Conservation (phyloP, 2,329 filamentous ascomycete genomes). For the Pochonia chlamydosporia region DNA sequence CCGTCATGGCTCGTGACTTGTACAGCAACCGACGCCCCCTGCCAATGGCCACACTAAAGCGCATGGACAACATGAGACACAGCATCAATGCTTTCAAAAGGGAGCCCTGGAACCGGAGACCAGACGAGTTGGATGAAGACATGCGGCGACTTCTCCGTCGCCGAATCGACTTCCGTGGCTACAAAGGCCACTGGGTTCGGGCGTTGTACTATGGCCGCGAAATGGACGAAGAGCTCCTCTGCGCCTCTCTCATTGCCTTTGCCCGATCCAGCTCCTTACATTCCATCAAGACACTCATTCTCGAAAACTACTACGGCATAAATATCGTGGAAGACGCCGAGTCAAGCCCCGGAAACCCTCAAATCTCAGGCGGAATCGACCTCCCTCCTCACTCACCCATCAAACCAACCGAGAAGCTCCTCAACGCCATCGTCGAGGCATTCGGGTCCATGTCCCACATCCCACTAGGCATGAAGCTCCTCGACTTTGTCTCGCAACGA, state of each 20-base stretch:
- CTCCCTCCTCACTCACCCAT: constrained; percentile 46
- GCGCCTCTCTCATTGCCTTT: constrained; percentile 35
- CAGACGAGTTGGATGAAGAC: constrained; percentile 17
- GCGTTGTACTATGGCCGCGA: constrained; percentile 19
- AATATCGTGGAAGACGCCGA: constrained; percentile 13
- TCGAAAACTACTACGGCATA: constrained; percentile 24
- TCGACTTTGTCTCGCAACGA: constrained; percentile 56
- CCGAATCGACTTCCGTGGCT: constrained; percentile 20
- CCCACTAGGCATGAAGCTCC: constrained; percentile 47
- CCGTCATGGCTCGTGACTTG: constrained; percentile 33
- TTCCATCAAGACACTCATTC: constrained; percentile 28
- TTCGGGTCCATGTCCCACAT: constrained; percentile 64
- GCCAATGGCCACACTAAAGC: constrained; percentile 14
- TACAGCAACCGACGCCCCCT: constrained; percentile 17
- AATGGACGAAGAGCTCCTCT: constrained; percentile 33
- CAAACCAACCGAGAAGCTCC: constrained; percentile 50
- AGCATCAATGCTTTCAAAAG: constrained; percentile 19
- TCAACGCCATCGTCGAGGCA: constrained; percentile 61
- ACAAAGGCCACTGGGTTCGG: constrained; percentile 21
- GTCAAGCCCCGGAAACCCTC: constrained; percentile 11
- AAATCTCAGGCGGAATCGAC: constrained; percentile 27
- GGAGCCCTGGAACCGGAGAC: constrained; percentile 25
- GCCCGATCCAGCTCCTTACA: constrained; percentile 30
- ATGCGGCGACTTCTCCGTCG: constrained; percentile 19
- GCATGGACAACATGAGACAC: constrained; percentile 24